These are phyloP conservation scores for Aspergillus ochraceoroseus DNA, from an alignment of 2,329 filamentous ascomycete species.

Conservation along the genomic window DNA sequence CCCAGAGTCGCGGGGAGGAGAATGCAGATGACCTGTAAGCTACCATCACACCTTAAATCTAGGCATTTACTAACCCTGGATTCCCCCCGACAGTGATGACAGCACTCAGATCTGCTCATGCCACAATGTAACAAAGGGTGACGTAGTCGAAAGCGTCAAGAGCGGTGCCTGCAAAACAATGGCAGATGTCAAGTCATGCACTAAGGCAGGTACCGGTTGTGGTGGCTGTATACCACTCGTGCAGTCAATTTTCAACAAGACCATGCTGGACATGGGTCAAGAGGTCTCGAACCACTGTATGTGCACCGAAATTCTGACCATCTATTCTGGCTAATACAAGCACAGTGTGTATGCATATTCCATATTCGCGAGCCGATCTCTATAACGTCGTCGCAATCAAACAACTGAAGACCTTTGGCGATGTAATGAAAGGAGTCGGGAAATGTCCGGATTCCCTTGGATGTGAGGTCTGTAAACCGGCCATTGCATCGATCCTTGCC, in stretches of 20 bases:
- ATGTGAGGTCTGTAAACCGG: conserved; percentile 82
- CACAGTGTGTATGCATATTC: conserved; percentile 71
- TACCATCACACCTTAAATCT: too few species aligned
- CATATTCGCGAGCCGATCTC: conserved; percentile 77
- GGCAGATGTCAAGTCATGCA: conserved; percentile 79
- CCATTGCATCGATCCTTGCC: conserved; percentile 72
- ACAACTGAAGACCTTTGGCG: conserved; percentile 63
- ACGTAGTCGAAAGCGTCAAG: conserved; percentile 67
- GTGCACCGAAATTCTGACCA: conserved; percentile 11
- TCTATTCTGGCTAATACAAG: conserved; percentile 8
- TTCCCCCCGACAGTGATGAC: conserved; percentile 51
- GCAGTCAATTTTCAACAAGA: conserved; percentile 82
- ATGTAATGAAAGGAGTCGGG: conserved; percentile 74
- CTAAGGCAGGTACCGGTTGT: conserved; percentile 85
- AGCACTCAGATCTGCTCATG: conserved; percentile 89
- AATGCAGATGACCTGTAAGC: conserved; percentile 65
- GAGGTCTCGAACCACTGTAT: conserved; percentile 72
- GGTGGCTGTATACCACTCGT: conserved; percentile 87
- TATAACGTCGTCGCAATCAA: conserved; percentile 86
- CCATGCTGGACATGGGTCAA: conserved; percentile 78
- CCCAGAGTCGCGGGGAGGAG: conserved; percentile 67
- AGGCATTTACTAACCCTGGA: not conserved
- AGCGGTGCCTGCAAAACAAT: conserved; percentile 75
- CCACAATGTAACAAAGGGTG: conserved; percentile 85
- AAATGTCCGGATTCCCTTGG: conserved; percentile 67